Conservation (phyloP, 2,329 filamentous ascomycete species). For the Aspergillus udagawae region DNA sequence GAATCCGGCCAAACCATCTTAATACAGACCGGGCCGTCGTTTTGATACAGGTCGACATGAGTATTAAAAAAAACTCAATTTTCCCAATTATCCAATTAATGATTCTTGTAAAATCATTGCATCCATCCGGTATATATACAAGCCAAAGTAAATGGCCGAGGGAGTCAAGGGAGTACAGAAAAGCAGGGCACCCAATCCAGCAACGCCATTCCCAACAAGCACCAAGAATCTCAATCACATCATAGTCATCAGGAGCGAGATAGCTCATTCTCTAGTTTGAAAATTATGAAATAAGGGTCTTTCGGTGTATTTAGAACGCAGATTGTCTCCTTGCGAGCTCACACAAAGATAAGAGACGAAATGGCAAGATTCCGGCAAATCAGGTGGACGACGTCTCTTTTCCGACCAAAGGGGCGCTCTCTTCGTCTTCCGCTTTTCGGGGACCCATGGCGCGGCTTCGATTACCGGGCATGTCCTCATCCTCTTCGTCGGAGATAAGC, state of each 20-base stretch:
- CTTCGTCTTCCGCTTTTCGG: constrained; percentile 30
- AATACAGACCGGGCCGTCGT: not conserved
- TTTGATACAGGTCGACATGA: not conserved
- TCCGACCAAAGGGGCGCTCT: constrained; percentile 18
- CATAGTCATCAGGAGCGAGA: not conserved
- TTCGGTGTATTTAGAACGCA: not conserved
- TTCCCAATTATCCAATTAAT: not conserved
- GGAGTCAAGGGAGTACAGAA: not conserved
- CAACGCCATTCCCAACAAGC: not conserved
- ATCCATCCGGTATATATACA: not conserved
- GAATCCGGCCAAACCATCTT: not conserved
- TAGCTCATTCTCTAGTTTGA: not conserved
- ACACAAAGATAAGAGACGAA: not conserved
- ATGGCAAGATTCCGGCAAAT: not conserved
- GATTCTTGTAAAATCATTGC: not conserved
- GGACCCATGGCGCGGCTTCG: constrained; percentile 16
- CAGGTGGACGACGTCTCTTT: constrained; percentile 12
- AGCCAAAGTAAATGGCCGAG: not conserved
- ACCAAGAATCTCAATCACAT: not conserved
- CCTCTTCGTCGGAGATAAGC: constrained; percentile 83
- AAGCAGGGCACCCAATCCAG: not conserved
- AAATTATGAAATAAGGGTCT: not conserved
- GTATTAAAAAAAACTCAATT: not conserved
- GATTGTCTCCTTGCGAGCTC: not conserved
- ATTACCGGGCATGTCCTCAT: constrained; percentile 38